These are phyloP conservation scores for Aspergillus hancockii DNA, from an alignment of 495 filamentous ascomycete species.

Conservation along the genomic window DNA sequence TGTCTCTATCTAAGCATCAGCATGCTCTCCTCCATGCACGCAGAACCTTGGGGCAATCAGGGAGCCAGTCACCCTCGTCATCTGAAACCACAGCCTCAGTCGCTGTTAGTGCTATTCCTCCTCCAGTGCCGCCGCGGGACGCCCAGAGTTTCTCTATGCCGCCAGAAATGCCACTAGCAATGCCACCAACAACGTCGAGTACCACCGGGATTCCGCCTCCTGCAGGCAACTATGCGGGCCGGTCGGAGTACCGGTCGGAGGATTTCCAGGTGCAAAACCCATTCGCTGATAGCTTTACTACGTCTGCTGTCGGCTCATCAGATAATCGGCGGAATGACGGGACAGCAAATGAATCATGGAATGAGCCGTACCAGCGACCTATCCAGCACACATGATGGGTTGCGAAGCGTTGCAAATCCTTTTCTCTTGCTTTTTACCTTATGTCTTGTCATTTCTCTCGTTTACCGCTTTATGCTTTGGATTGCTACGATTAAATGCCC, in stretches of 20 bases:
- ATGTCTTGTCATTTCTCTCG: not conserved
- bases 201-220: slow-evolving; percentile 9
- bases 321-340: slow-evolving; percentile 13
- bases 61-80: slow-evolving; percentile 23
- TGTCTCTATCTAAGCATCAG: slow-evolving; percentile 77
- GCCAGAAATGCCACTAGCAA: not conserved
- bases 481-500: slow-evolving; percentile 2
- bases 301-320: slow-evolving; percentile 16
- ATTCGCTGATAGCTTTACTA: slow-evolving; percentile 41
- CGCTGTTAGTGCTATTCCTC: slow-evolving; percentile 15
- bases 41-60: slow-evolving; percentile 30
- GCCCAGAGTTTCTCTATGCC: slow-evolving; percentile 7
- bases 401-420: not conserved
- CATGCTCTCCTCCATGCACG: slow-evolving; percentile 76
- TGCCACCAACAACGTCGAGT: slow-evolving; percentile 9
- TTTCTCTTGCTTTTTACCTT: not conserved
- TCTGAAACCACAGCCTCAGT: slow-evolving; percentile 20
- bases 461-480: not conserved
- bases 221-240: slow-evolving; percentile 11
- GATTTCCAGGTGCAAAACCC: slow-evolving; percentile 50
- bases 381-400: slow-evolving; percentile 9
- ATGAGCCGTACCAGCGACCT: slow-evolving; percentile 14
- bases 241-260: slow-evolving; percentile 44
- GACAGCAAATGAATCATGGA: slow-evolving; percentile 15
- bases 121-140: slow-evolving; percentile 17